Conservation (phyloP, 495 filamentous ascomycete species). For the Parachaetomium inaequale region DNA sequence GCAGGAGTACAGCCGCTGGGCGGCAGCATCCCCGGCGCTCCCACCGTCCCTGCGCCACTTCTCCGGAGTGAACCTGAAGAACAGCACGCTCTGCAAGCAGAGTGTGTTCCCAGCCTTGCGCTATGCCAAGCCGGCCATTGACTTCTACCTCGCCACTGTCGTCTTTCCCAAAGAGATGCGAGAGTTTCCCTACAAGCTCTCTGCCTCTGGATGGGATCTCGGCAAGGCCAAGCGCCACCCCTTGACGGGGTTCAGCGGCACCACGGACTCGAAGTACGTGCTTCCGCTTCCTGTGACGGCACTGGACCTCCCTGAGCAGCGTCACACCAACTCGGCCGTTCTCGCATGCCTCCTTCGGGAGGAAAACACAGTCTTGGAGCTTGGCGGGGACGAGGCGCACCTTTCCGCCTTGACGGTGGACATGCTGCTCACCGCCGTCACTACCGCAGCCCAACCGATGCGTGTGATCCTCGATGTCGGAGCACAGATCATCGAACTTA, state of each 20-base stretch:
- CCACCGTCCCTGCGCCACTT: constrained; percentile 43
- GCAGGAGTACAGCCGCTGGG: constrained; percentile 54
- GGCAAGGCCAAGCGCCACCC: constrained; percentile 44
- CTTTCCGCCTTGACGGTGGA: constrained; percentile 36
- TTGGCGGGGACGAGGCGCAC: constrained; percentile 23
- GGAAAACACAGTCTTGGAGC: constrained; percentile 49
- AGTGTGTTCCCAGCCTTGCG: constrained; percentile 53
- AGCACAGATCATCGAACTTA: constrained; percentile 65
- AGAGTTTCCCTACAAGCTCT: constrained; percentile 62
- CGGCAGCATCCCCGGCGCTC: constrained; percentile 36
- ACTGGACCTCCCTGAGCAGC: constrained; percentile 52
- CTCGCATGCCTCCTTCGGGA: constrained; percentile 52
- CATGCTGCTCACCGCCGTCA: constrained; percentile 46
- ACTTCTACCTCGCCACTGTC: constrained; percentile 59
- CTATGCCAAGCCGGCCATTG: constrained; percentile 49
- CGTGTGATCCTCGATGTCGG: constrained; percentile 71
- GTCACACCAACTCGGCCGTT: constrained; percentile 63
- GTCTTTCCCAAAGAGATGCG: constrained; percentile 66
- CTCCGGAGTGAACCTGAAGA: constrained; percentile 57
- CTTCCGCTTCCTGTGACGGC: constrained; percentile 57
- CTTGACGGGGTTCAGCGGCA: constrained; percentile 69
- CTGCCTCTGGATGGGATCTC: constrained; percentile 69
- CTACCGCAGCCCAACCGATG: constrained; percentile 36
- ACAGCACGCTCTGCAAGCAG: constrained; percentile 39
- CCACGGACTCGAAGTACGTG: constrained; percentile 59